Evolutionary conservation across 2,329 filamentous ascomycete genomes (phyloP).

Genomic region (Aspergillus luchuensis): DNA sequence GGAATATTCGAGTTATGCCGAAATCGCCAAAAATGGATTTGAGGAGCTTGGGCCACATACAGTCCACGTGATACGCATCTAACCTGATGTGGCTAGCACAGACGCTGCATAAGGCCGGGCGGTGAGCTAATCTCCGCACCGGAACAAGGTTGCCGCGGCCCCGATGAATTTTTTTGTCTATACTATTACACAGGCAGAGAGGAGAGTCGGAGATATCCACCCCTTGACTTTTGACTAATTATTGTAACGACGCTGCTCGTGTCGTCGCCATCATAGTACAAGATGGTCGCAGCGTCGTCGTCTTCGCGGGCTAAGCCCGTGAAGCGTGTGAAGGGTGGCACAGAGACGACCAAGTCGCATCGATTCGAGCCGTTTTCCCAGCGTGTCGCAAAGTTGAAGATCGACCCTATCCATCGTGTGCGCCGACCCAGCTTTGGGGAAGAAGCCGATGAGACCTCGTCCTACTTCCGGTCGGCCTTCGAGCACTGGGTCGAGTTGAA

Average conservation of each 20-base stretch:
- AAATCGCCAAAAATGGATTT: conserved; percentile 21
- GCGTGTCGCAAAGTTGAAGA: conserved; percentile 86
- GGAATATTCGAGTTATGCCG: conserved; percentile 1
- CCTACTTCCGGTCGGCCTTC: conserved; percentile 80
- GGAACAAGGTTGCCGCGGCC: conserved; percentile 34
- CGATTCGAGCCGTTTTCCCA: conserved; percentile 88
- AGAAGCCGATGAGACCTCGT: conserved; percentile 74
- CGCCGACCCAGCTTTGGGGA: conserved; percentile 78
- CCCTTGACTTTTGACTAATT: conserved; percentile 19
- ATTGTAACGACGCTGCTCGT: conserved; percentile 28
- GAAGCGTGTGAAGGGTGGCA: conserved; percentile 68
- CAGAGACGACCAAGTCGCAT: conserved; percentile 77
- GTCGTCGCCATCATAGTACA: conserved; percentile 24
- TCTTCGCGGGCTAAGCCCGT: conserved; percentile 69
- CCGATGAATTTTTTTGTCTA: conserved; percentile 44
- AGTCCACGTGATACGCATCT: conserved; percentile 29
- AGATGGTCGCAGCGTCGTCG: conserved; percentile 57
- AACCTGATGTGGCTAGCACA: conserved; percentile 12
- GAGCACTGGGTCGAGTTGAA: conserved; percentile 92
- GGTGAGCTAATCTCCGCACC: conserved; percentile 28
- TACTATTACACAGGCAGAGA: conserved; percentile 13
- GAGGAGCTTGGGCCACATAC: conserved; percentile 37
- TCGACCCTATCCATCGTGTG: conserved; percentile 89
- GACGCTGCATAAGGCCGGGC: not conserved
- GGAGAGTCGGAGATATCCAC: conserved; percentile 22